Base-by-base conservation (phyloP, 352 stramenopile species). In the Phytophthora ramorum region DNA sequence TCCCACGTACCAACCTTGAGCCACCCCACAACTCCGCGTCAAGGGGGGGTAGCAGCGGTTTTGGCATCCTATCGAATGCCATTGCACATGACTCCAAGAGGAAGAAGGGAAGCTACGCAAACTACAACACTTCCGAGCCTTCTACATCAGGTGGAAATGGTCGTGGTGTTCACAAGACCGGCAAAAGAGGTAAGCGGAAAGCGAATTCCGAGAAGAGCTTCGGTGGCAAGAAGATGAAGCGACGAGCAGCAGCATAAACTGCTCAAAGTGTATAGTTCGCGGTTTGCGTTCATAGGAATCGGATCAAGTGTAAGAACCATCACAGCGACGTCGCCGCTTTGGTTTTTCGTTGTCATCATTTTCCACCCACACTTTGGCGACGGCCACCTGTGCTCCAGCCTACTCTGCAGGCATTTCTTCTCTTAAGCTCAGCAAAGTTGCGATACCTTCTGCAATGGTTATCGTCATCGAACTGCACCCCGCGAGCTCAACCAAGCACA, bases 401-500 rank as follows among this genome's bases (percentile, higher is more conserved):
- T 28, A 5, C 19, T 17, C 3, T 55, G 41, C n/a, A 28, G 3
- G 32, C 6, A 26, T 26, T 61, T 72, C 63, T 71, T 62, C 51
- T 47, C 43, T 24, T 66, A 62, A 2, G 65, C 72, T 80, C 72
- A 80, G 72, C 72, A 67, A 59, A 53, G 70, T 66, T 80, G 69
- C 68, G 69, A 80, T 77, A 80, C 72, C 72, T 80, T 80, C 72
- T 80, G 69, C 72, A 80, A 73, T 75, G 43, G 62, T 66, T 77
- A 63, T 80, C 69, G 52, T 70, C 72, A 80, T 67, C 30, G 66
- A 62, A 71, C 68, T 52, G 12, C 64, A 57, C 30, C 63, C 40
- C 41, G 53, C 60, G 65, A 73, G 64, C 58, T 80, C 69, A 73
- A 75, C 66, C 61, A 51, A 28, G 54, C 45, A 37, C 26, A 63